Evolutionary conservation across 2,329 filamentous ascomycete species (phyloP).

Genomic region (Pseudocercospora vitis): DNA sequence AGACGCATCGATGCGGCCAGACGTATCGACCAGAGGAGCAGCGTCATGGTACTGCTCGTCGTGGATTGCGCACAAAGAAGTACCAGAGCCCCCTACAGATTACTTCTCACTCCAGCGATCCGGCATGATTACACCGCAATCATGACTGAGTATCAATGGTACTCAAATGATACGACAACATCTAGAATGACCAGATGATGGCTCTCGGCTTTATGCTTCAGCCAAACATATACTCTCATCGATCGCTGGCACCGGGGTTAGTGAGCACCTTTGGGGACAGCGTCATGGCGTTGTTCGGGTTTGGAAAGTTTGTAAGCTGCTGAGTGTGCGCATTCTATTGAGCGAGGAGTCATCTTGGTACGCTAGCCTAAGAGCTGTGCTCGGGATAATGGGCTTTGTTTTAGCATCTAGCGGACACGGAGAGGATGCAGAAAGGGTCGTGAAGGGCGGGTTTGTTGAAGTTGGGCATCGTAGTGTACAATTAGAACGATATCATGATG

Average conservation of each 20-base stretch:
- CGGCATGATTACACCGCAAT: constrained; percentile 15
- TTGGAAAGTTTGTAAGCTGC: too few species aligned
- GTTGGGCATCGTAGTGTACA: neutral
- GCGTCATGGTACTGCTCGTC: constrained; percentile 19
- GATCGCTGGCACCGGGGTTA: too few species aligned
- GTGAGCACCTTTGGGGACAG: too few species aligned
- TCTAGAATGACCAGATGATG: too few species aligned
- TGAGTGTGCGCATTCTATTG: too few species aligned
- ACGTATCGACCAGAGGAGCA: neutral
- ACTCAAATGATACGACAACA: neutral
- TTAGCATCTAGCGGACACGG: too few species aligned
- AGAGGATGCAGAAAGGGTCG: neutral
- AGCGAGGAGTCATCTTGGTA: too few species aligned
- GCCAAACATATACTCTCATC: too few species aligned
- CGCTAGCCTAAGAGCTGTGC: too few species aligned
- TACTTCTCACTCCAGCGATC: constrained; percentile 15
- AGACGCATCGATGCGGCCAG: neutral
- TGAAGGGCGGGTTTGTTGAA: neutral
- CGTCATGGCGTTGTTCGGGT: too few species aligned
- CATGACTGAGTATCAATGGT: neutral
- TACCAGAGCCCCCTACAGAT: constrained; percentile 7
- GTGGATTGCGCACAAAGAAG: neutral
- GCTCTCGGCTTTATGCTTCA: too few species aligned
- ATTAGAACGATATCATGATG: constrained; percentile 4
- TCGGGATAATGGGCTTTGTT: too few species aligned